Evolutionary conservation across 495 filamentous ascomycete genomes (phyloP).

Genomic region (Neurospora cerealis): DNA sequence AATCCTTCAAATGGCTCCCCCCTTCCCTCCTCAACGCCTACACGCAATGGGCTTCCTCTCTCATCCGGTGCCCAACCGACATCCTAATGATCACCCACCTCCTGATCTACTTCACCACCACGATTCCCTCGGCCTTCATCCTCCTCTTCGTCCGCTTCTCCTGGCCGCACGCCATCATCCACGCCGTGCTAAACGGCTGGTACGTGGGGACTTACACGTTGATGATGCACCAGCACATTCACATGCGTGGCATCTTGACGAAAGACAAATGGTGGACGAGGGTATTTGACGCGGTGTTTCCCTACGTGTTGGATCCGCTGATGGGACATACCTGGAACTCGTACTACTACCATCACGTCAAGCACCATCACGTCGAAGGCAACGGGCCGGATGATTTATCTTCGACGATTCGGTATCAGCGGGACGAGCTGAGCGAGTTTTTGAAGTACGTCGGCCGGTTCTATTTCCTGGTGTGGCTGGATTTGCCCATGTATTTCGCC

Average conservation of each 20-base stretch:
- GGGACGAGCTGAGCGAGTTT: conserved; percentile 55
- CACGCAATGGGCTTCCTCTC: conserved; percentile 14
- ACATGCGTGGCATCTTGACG: conserved; percentile 58
- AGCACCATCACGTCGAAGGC: conserved; percentile 74
- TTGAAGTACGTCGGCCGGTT: conserved; percentile 62
- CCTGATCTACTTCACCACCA: conserved; percentile 57
- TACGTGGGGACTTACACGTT: conserved; percentile 66
- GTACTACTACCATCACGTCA: conserved; percentile 78
- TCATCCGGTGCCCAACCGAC: conserved; percentile 23
- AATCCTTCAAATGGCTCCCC: background rate
- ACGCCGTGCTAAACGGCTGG: conserved; percentile 50
- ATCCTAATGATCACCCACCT: conserved; percentile 70
- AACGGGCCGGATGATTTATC: conserved; percentile 70
- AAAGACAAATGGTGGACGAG: conserved; percentile 30
- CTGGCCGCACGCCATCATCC: conserved; percentile 52
- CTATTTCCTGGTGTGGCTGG: conserved; percentile 59
- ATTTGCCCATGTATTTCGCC: conserved; percentile 64
- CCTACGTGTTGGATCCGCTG: conserved; percentile 63
- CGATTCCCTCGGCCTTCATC: conserved; percentile 50
- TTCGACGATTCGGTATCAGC: conserved; percentile 66
- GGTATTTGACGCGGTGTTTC: conserved; percentile 34
- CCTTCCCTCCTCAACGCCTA: conserved; percentile 5
- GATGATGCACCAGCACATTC: conserved; percentile 78
- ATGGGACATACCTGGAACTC: conserved; percentile 79
- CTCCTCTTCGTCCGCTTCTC: conserved; percentile 55